Percentiles rank a stretch among this genome's conserved stretches.
phyloP scores from a whole-genome alignment of 805 yeast species.

The Saccharomyces eubayanus region DNA sequence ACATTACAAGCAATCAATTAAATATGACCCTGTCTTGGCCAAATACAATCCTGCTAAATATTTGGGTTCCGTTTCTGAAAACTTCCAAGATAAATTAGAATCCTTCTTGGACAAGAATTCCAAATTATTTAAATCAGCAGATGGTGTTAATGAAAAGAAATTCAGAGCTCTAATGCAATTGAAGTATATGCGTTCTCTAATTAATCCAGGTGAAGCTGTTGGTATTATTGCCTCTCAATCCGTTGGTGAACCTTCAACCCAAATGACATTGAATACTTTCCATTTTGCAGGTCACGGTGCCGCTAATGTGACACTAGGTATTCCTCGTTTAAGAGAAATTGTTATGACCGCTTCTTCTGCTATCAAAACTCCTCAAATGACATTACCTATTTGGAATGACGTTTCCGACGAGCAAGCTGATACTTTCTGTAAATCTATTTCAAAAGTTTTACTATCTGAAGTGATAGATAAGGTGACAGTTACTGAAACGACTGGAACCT shows the following conservation, averaged over 20 bases:
- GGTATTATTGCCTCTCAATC: slow-evolving; percentile 98
- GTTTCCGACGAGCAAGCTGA: slow-evolving; percentile 85
- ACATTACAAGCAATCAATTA: slow-evolving; percentile 52
- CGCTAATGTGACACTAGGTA: slow-evolving; percentile 97
- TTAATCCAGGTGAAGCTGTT: slow-evolving; percentile 95
- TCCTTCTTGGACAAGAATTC: slow-evolving; percentile 51
- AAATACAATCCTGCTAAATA: slow-evolving; percentile 82
- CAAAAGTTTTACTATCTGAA: slow-evolving; percentile 78
- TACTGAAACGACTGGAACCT: slow-evolving; percentile 75
- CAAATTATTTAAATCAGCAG: slow-evolving; percentile 44
- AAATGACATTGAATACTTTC: slow-evolving; percentile 95
- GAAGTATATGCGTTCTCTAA: slow-evolving; percentile 92
- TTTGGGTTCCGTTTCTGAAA: slow-evolving; percentile 88
- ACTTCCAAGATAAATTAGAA: slow-evolving; percentile 75
- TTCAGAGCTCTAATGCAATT: slow-evolving; percentile 96
- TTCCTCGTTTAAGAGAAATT: slow-evolving; percentile 99
- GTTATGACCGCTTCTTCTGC: slow-evolving; percentile 97
- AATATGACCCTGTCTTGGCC: slow-evolving; percentile 84
- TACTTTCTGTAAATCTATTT: slow-evolving; percentile 83
- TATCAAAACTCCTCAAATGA: slow-evolving; percentile 98
- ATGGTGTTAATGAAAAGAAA: slow-evolving; percentile 55
- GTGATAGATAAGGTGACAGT: slow-evolving; percentile 78
- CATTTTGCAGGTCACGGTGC: slow-evolving; percentile 99
- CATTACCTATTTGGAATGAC: slow-evolving; percentile 72
- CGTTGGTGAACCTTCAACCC: slow-evolving; percentile 98